Evolutionary conservation across 2,329 filamentous ascomycete genomes (phyloP).

Genomic region (Aspergillus intermedius): DNA sequence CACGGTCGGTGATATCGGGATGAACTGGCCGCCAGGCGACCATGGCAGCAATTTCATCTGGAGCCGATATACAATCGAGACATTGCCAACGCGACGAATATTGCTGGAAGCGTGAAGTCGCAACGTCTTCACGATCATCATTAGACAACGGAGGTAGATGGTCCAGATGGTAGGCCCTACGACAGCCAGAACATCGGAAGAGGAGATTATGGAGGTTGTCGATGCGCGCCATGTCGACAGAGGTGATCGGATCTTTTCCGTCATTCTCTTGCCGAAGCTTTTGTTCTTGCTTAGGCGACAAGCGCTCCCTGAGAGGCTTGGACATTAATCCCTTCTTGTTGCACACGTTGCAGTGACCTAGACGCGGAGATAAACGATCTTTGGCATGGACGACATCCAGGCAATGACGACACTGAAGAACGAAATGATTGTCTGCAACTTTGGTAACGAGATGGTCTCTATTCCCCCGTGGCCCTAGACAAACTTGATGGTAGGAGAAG

Average conservation of each 20-base stretch:
- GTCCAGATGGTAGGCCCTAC: constrained; percentile 73
- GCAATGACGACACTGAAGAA: constrained; percentile 85
- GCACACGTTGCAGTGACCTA: constrained; percentile 68
- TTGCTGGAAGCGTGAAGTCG: constrained; percentile 60
- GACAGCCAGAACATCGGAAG: constrained; percentile 75
- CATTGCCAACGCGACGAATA: constrained; percentile 74
- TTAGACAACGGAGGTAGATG: constrained; percentile 57
- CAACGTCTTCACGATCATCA: constrained; percentile 30
- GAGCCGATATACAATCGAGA: constrained; percentile 62
- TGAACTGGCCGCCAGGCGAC: constrained; percentile 80
- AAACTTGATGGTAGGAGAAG: constrained; percentile 72
- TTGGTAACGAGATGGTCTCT: constrained; percentile 92
- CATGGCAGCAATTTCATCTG: constrained; percentile 65
- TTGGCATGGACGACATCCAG: constrained; percentile 63
- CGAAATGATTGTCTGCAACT: constrained; percentile 65
- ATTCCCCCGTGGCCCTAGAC: constrained; percentile 64
- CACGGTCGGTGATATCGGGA: constrained; percentile 48
- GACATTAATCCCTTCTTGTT: constrained; percentile 61
- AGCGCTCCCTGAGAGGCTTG: constrained; percentile 63
- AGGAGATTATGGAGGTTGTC: constrained; percentile 72
- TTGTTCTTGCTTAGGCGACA: constrained; percentile 74
- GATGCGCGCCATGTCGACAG: constrained; percentile 56
- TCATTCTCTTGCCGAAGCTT: constrained; percentile 70
- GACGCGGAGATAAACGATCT: constrained; percentile 61
- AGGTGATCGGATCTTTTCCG: constrained; percentile 68